phyloP scores from a whole-genome alignment of 2,329 filamentous ascomycete species.

The Pestalotiopsis sp. region DNA sequence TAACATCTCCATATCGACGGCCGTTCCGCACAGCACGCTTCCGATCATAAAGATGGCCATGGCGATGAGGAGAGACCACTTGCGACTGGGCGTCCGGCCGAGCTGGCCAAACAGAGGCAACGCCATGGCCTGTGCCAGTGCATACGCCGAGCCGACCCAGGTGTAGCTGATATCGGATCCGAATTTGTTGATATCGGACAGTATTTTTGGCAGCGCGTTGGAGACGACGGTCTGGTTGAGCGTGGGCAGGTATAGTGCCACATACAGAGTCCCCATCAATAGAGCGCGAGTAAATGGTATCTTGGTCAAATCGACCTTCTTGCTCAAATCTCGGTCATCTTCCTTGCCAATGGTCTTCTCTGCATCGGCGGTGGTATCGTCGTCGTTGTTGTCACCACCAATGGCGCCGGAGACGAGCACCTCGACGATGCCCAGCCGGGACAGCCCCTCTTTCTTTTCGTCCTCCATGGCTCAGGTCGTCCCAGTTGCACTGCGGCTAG shows the following conservation, averaged over 20 bases:
- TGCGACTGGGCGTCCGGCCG: not conserved
- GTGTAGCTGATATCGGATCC: conserved; percentile 9
- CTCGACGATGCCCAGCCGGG: conserved; percentile 4
- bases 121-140: conserved; percentile 8
- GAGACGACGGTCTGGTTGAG: conserved; percentile 11
- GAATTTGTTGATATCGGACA: conserved; percentile 7
- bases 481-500: not conserved
- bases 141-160: conserved; percentile 7
- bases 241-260: conserved; percentile 8
- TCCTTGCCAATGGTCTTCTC: not conserved
- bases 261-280: conserved; percentile 3
- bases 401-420: not conserved
- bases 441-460: conserved; percentile 10
- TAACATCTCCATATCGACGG: conserved; percentile 1
- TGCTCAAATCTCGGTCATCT: not conserved
- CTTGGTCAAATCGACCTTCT: not conserved
- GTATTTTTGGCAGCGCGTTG: conserved; percentile 7
- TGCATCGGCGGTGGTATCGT: not conserved
- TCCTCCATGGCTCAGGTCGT: conserved; percentile 1
- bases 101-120: conserved; percentile 7
- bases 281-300: not conserved
- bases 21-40: not conserved
- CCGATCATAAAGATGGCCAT: conserved; percentile 2
- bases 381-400: not conserved
- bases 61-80: conserved; percentile 4